A percentile compares a stretch with the other conserved stretches of the same genome.
Conservation (phyloP, 208 protist genomes). For the Entamoeba invadens region DNA sequence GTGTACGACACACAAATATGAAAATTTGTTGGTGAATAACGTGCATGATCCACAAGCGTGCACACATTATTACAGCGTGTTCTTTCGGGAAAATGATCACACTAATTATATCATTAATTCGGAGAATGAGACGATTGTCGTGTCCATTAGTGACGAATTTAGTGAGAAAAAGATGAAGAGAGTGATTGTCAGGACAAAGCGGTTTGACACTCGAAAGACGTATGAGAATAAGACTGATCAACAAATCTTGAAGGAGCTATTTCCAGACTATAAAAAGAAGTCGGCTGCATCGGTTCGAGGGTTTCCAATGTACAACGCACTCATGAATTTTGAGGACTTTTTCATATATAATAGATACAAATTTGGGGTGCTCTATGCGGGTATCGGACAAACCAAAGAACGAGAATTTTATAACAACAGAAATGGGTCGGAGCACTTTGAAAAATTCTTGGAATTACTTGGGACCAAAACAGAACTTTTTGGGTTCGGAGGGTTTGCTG, state of each 20-base stretch:
- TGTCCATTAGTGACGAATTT: not conserved
- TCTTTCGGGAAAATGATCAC: not conserved
- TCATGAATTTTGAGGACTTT: not conserved
- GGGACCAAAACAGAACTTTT: not conserved
- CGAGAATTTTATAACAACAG: not conserved
- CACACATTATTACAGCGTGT: not conserved
- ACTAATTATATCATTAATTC: not conserved
- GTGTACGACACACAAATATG: not conserved
- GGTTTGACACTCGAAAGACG: not conserved
- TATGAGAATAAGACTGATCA: not conserved
- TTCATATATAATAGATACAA: not conserved
- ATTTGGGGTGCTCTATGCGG: constrained; percentile 1
- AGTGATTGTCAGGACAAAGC: not conserved
- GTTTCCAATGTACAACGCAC: not conserved
- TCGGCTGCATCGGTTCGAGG: not conserved
- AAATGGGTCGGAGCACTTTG: not conserved
- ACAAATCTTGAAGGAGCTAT: not conserved
- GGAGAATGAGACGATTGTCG: not conserved
- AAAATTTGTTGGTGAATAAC: not conserved
- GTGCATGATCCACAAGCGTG: not conserved
- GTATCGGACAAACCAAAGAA: not conserved
- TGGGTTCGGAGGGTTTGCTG: not conserved
- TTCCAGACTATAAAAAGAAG: not conserved
- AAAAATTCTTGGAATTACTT: not conserved
- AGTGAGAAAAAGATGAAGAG: not conserved